Base-by-base conservation (phyloP, 2,329 filamentous ascomycete species). In the Fusarium domesticum region DNA sequence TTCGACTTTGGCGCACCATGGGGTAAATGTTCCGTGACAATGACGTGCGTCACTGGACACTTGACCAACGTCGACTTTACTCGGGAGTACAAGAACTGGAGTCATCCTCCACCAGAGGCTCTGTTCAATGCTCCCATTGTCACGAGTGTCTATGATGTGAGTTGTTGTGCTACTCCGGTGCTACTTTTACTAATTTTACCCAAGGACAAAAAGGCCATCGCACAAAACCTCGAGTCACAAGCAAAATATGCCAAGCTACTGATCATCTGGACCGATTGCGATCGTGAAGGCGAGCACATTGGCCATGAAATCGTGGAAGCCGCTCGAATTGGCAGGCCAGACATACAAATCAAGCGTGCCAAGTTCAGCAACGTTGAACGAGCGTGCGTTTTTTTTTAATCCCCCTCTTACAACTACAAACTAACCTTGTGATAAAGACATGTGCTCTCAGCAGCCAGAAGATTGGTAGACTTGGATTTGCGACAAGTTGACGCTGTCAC, bases 231-330 rank as follows among this genome's bases (percentile, higher is more conserved):
- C 59, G 80, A 85, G 56, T 72, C 78, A 2, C 85, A 95, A 65
- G 92, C 93, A 15, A 78, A 78, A 48, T 78, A 79, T 62, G 77
- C 83, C n/a, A 79, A 76, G 43, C 81, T 84, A 11, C 75, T 98
- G 23, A 92, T 95, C 66, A 96, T 98, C 58, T 98, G 93, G 93
- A 98, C 93, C 1, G 93, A 98, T 76, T 97, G 93, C 68, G 93
- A 98, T 74, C 83, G 91, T 43, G 93, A 98, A 74, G 93, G 93
- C 28, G 93, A 98, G 66, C 87, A 97, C 63, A 98, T 98, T 56
- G 93, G 93, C 6, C 78, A 86, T 31, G 92, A 98, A 65, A 92
- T 98, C 48, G 84, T 89, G 35, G 80, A 87, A 40, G 85, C 92
- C 46, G 93, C 93, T 5, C 73, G 76, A 36, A 82, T 83, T 59